phyloP scores from a whole-genome alignment of 2,329 filamentous ascomycete species.

The Phaeoacremonium minimum region DNA sequence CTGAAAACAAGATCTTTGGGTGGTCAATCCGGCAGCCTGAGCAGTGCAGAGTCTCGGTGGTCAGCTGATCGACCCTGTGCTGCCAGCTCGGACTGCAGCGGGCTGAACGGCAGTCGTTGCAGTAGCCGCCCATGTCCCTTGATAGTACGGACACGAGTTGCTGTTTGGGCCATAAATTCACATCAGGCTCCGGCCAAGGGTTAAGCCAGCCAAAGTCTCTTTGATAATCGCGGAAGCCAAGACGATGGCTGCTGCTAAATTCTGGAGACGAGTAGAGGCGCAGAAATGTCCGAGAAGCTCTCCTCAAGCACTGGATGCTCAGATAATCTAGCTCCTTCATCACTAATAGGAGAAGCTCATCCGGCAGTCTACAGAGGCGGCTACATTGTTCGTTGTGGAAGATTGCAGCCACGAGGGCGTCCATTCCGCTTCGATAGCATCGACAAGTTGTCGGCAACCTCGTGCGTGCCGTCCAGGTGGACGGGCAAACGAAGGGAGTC shows the following conservation, averaged over 20 bases:
- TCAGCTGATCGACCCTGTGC: neutral
- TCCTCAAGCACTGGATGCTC: neutral
- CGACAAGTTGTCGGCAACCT: no score
- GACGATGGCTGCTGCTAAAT: conserved; percentile 1
- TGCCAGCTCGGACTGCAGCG: neutral
- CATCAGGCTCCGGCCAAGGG: neutral
- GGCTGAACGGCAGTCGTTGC: neutral
- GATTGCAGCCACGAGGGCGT: no score
- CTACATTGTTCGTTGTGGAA: no score
- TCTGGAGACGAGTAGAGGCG: neutral
- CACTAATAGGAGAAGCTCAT: neutral
- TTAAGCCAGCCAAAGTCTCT: neutral
- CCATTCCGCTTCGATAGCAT: no score
- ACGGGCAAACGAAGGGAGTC: no score
- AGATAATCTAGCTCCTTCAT: neutral
- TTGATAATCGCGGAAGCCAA: no score
- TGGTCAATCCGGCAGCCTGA: neutral
- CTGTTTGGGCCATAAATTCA: neutral
- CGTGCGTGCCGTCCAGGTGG: no score
- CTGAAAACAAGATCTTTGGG: neutral
- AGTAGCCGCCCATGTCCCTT: neutral
- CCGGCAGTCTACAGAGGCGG: conserved; percentile 1
- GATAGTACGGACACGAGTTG: neutral
- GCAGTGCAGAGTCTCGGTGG: neutral
- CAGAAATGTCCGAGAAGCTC: neutral